These are phyloP conservation scores for Brettanomyces nanus DNA, from an alignment of 805 yeast species.

Conservation along the genomic window DNA sequence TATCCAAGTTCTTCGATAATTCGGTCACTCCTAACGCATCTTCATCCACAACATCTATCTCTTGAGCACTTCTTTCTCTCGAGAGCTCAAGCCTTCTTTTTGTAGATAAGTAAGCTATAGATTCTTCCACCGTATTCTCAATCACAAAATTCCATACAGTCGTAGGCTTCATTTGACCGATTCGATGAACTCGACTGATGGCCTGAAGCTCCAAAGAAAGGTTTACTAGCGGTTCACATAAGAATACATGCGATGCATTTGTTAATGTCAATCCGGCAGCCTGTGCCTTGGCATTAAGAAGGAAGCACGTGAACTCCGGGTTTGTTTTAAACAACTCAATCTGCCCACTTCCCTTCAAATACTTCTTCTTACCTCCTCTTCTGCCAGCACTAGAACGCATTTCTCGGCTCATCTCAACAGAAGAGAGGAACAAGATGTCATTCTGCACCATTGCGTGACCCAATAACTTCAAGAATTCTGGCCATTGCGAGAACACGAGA, in stretches of 20 bases:
- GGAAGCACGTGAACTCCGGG: conserved; percentile 66
- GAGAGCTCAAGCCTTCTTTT: conserved; percentile 44
- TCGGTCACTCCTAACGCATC: conserved; percentile 47
- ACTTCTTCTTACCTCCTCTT: background rate
- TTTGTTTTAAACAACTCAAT: conserved; percentile 55
- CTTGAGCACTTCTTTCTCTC: conserved; percentile 18
- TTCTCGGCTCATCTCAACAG: conserved; percentile 31
- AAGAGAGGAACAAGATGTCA: conserved; percentile 49
- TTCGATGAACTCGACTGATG: conserved; percentile 82
- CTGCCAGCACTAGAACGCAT: conserved; percentile 4
- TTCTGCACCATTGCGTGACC: conserved; percentile 57
- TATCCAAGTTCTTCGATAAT: conserved; percentile 42
- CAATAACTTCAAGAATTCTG: conserved; percentile 58
- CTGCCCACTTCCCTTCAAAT: conserved; percentile 22
- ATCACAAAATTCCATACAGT: conserved; percentile 91
- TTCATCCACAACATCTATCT: conserved; percentile 21
- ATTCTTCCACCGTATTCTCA: conserved; percentile 80
- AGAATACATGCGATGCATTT: conserved; percentile 85
- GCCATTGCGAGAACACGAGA: conserved; percentile 86
- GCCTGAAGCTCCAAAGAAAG: conserved; percentile 87
- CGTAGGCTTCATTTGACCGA: conserved; percentile 78
- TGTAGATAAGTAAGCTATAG: conserved; percentile 63
- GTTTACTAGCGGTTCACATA: conserved; percentile 89
- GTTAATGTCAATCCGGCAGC: conserved; percentile 87
- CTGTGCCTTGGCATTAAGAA: conserved; percentile 77